Evolutionary conservation across 805 yeast species (phyloP), one percentile per base, ranked within the genome.

Genomic region (Maudiozyma bulderi): DNA sequence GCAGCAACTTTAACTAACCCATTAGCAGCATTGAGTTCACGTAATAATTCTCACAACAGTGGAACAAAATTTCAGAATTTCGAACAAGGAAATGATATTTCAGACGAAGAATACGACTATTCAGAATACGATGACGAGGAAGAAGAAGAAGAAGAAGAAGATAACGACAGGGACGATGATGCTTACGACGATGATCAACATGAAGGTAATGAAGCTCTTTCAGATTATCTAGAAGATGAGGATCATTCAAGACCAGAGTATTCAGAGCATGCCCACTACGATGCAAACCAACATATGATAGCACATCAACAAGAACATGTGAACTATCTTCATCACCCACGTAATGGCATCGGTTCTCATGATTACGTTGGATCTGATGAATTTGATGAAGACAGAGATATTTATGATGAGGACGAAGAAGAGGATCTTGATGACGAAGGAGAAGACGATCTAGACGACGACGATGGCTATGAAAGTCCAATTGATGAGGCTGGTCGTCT

Each of bases 401-500:
- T 51, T 6, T 37, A 26, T 34, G 50, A 44, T 26, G 57, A 46
- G 4, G 50, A 50, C 37, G 55, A 47, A 14, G 53, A 54, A 5
- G 53, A 51, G 2, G 56, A 58, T 20, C 26, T 20, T 1, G 50
- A 50, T 37, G 55, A 47, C 11, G 53, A 55, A 8, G 56, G 49
- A 6, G 56, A 52, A 4, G 53, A 54, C 10, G 54, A 54, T 4
- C 55, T 51, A 3, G 53, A 51, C 3, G 56, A 58, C 9, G 64
- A 59, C 28, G 64, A 59, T 14, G 62, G 37, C 10, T 64, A 59
- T 59, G 62, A 70, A 43, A 67, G 71, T 44, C 70, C 65, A 10
- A 52, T 69, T n/a, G 80, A 75, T 52, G 83, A 81, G 47, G 84
- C 79, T 51, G 83, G 73, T 62, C 74, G 89, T 46, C 68, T 86